Evolutionary conservation across 208 protist species (phyloP), one percentile per base, ranked within the genome.

Genomic region (Trypanosoma rangeli): DNA sequence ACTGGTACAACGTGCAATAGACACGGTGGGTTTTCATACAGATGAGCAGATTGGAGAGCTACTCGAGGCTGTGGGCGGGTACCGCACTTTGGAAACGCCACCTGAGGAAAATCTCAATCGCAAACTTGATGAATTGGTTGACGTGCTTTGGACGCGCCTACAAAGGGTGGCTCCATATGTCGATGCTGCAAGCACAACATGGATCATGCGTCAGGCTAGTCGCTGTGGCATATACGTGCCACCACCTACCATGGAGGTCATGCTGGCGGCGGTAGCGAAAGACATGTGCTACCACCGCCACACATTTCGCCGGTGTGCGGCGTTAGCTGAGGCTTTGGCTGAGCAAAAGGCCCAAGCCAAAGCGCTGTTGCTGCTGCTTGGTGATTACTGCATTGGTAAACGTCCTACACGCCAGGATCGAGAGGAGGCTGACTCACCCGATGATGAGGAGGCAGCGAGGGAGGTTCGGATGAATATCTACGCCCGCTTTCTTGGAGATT

Each of bases 1-100:
- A 33, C 85, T 94, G 12, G 54, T 93, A 56, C 24, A 70, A 5
- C 84, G 86, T 18, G 79, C 79, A 24, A 84, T 82, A 64, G 78
- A 50, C 28, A 90, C 85, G 48, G 78, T 68, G 7, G 60, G 77
- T 29, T 94, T 93, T 62, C 84, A 92, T 71, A 87, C 71, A 24
- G 82, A 89, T 54, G 78, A 83, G n/a, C 80, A 94, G 49, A 64
- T 94, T 26, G 84, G 64, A 0, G 77, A 84, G 0, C 53, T 93
- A 49, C 73, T 93, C 33, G 70, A 54, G 2, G 62, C 76, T 10
- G 58, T 91, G 12, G 22, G 46, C 26, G 39, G 31, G n/a, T 73
- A 88, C 29, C 68, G 74, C 26, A 58, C 68, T 44, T 35, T 28
- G 15, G 29, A 76, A 29, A 39, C 53, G 8, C 63, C 59, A 2